Base-by-base conservation (phyloP, 805 yeast species). In the Saccharomycopsis sp. region DNA sequence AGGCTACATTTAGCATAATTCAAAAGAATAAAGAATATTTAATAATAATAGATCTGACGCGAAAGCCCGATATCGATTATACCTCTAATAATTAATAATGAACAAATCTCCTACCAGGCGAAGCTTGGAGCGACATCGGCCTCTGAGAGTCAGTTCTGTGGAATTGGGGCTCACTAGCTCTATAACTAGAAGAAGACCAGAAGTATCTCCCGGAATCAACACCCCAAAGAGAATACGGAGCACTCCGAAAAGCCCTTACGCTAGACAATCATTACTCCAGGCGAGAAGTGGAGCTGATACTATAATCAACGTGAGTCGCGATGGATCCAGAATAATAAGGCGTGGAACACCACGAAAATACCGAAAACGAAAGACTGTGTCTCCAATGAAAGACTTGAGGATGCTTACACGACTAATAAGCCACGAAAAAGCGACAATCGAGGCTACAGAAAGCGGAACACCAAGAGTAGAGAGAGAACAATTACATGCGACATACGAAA, bases 371-470 rank as follows among this genome's bases (percentile, higher is more conserved):
- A 44, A 19, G 22, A 19, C 29, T 2, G 19, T 25, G 19, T 52
- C 62, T 22, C 62, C 56, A 25, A 35, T 59, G 14, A 56, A 54
- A 23, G 59, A 59, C 25, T 44, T 59, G 17, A 19, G 53, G 42
- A 42, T 53, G 19, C 53, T 59, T 17, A 53, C 57, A 8, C 52
- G 62, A 53, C 52, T 57, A n/a, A n/a, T 59, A 19, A 42, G 53
- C n/a, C 55, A 53, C 3, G 62, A 59, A 38, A 47, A 41, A 22
- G 54, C 53, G 19, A 59, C 59, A 14, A 38, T 56, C 12, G 22
- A 44, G 12, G 49, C 49, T 7, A 17, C 49, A 17, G 49, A 44
- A 19, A n/a, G 23, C 8, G 42, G 47, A 8, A 24, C 42, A 8
- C 55, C 42, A 19, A 19, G 19, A 9, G 24, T 22, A 52, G 41